Evolutionary conservation across 192 early-diverging fungal genomes (phyloP).

Genomic region (Coemansia guatemalensis): DNA sequence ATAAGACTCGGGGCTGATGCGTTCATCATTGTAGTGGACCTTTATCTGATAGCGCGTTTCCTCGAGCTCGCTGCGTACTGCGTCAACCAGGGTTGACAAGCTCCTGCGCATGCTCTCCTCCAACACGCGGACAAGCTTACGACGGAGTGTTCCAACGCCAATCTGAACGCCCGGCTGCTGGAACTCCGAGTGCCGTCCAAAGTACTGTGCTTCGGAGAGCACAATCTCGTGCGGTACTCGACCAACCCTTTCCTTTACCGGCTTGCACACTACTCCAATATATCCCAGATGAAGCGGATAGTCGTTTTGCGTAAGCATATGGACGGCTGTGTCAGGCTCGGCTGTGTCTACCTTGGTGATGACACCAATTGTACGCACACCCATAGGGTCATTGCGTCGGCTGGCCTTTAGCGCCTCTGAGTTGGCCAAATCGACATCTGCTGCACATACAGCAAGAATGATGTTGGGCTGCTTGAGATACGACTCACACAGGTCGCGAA

Average conservation of each 20-base stretch:
- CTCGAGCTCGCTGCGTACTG: slow-evolving; percentile 92
- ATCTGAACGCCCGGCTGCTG: slow-evolving; percentile 62
- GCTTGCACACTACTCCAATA: slow-evolving; percentile 93
- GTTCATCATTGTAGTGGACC: slow-evolving; percentile 96
- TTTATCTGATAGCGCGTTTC: slow-evolving; percentile 98
- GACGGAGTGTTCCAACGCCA: slow-evolving; percentile 84
- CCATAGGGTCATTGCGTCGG: slow-evolving; percentile 76
- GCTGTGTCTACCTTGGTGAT: slow-evolving; percentile 90
- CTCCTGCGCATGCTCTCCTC: slow-evolving; percentile 90
- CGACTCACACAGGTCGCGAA: slow-evolving; percentile 79
- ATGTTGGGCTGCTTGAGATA: slow-evolving; percentile 82
- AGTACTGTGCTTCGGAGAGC: slow-evolving; percentile 62
- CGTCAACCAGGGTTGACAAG: slow-evolving; percentile 80
- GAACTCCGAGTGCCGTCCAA: slow-evolving; percentile 56
- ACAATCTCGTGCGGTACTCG: slow-evolving; percentile 27
- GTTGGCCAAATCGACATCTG: slow-evolving; percentile 85
- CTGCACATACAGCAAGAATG: slow-evolving; percentile 80
- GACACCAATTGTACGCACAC: slow-evolving; percentile 78
- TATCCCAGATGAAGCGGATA: slow-evolving; percentile 95
- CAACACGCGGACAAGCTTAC: slow-evolving; percentile 83
- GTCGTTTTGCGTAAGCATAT: slow-evolving; percentile 84
- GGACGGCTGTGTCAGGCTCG: slow-evolving; percentile 71
- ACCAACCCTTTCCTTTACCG: slow-evolving; percentile 40
- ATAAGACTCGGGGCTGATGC: slow-evolving; percentile 93
- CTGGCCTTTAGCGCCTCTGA: slow-evolving; percentile 79